Evolutionary conservation across 169 alveolate genomes (phyloP).

Genomic region (Plasmodium berghei): DNA sequence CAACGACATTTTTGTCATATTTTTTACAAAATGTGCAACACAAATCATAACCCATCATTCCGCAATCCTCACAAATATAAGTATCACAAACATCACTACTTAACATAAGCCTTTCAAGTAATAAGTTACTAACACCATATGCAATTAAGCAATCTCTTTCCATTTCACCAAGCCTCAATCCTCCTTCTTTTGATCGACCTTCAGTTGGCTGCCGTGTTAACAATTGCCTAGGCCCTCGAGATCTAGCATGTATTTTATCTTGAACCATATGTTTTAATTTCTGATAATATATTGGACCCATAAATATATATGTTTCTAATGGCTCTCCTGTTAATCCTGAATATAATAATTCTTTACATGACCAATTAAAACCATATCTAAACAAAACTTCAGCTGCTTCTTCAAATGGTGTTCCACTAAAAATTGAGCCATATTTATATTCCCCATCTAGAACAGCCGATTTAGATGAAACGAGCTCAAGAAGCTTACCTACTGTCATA

Average conservation of each 20-base stretch:
- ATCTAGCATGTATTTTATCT: constrained; percentile 99
- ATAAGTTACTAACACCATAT: constrained; percentile 97
- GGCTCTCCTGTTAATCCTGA: constrained; percentile 99
- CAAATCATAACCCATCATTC: constrained; percentile 95
- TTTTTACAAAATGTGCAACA: constrained; percentile 95
- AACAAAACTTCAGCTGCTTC: constrained; percentile 92
- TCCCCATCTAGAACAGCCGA: constrained; percentile 97
- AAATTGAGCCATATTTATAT: constrained; percentile 98
- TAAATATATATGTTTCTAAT: constrained; percentile 94
- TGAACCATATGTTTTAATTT: constrained; percentile 99
- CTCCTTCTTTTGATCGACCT: constrained; percentile 99
- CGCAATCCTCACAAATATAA: constrained; percentile 95
- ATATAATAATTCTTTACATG: constrained; percentile 95
- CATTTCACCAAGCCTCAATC: constrained; percentile 99
- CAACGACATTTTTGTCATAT: constrained; percentile 79
- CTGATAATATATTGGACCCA: constrained; percentile 99
- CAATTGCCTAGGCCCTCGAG: constrained; percentile 98
- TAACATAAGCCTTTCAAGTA: constrained; percentile 98
- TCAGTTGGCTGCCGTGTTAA: constrained; percentile 99
- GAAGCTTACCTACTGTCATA: constrained; percentile 99
- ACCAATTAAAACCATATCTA: constrained; percentile 95
- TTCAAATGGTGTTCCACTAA: constrained; percentile 95
- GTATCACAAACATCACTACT: constrained; percentile 97
- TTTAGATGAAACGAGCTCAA: constrained; percentile 97
- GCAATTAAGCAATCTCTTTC: constrained; percentile 99